Conservation (phyloP, 495 filamentous ascomycete species). For the Aspergillus funiculosus region DNA sequence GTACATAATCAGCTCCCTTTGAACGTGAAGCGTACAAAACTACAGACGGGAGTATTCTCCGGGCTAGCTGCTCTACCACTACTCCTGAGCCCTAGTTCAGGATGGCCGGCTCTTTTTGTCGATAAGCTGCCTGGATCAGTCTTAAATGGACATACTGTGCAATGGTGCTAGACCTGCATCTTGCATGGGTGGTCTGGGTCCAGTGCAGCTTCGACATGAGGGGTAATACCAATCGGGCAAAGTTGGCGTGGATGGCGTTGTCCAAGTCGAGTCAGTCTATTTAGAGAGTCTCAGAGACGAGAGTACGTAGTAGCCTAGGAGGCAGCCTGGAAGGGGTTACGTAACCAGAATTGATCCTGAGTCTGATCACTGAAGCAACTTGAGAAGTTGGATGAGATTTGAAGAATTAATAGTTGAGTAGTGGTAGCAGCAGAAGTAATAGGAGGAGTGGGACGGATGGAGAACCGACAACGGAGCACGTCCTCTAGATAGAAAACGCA, state of each 20-base stretch:
- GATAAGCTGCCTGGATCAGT: neutral
- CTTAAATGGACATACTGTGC: neutral
- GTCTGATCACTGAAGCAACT: too few species aligned
- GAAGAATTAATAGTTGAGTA: too few species aligned
- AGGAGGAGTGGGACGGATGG: neutral
- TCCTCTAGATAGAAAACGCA: neutral
- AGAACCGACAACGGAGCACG: constrained; percentile 8
- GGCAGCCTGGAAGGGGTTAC: too few species aligned
- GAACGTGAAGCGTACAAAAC: too few species aligned
- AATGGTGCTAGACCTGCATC: constrained; percentile 1
- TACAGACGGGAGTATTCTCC: neutral
- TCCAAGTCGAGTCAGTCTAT: neutral
- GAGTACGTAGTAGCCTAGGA: too few species aligned
- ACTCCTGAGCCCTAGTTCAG: neutral
- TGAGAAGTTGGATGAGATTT: too few species aligned
- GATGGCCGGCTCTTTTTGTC: neutral
- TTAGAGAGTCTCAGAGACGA: too few species aligned
- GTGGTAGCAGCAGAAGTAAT: too few species aligned
- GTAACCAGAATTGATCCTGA: constrained; percentile 6
- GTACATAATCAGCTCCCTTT: too few species aligned
- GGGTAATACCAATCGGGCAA: neutral
- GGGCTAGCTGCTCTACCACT: neutral
- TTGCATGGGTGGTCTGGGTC: constrained; percentile 8
- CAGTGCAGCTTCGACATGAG: neutral
- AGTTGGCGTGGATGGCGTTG: neutral